Evolutionary conservation across 164 flowering plant species (phyloP), one percentile per base, ranked within the genome.

Genomic region (Sextonia rubra): DNA sequence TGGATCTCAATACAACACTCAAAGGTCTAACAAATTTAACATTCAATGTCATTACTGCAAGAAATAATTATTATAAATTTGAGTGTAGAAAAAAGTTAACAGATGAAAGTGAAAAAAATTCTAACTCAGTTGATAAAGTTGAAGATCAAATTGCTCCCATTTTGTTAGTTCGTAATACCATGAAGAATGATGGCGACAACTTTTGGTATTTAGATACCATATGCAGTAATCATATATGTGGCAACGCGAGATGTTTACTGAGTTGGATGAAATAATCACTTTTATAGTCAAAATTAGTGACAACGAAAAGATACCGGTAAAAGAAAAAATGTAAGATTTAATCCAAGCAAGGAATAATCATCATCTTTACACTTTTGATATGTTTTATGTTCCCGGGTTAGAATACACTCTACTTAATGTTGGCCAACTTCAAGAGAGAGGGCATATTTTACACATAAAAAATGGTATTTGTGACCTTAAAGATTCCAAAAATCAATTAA

Each of bases 151-250:
- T n/a, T n/a, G n/a, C n/a, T n/a, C n/a, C n/a, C n/a, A n/a, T n/a
- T n/a, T n/a, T n/a, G n/a, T n/a, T n/a, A n/a, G n/a, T n/a, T n/a
- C n/a, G n/a, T 52, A 52, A 73, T 12, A 30, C 4, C 0, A 3
- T 22, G 12, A 70, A 63, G 62, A 22, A 60, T 14, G 15, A 29
- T 12, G 4, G 12, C 9, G 25, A 18, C 27, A 55, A 65, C 27
- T 15, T 7, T 0, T 80, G 75, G 79, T 78, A 76, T 48, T 63
- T 78, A 30, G 75, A 78, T 44, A 69, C 18, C 1, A 69, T 71
- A 2, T 66, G 75, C n/a, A 83, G 61, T 60, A 80, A 83, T 67
- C 82, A 83, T 37, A 80, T 83, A 80, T 73, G 76, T 62, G 80
- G 78, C 15, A 26, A 2, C 79, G 63, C 24, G 17, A 75, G 2